Evolutionary conservation across 257 asterid species (phyloP).

Genomic region (Penstemon barbatus): DNA sequence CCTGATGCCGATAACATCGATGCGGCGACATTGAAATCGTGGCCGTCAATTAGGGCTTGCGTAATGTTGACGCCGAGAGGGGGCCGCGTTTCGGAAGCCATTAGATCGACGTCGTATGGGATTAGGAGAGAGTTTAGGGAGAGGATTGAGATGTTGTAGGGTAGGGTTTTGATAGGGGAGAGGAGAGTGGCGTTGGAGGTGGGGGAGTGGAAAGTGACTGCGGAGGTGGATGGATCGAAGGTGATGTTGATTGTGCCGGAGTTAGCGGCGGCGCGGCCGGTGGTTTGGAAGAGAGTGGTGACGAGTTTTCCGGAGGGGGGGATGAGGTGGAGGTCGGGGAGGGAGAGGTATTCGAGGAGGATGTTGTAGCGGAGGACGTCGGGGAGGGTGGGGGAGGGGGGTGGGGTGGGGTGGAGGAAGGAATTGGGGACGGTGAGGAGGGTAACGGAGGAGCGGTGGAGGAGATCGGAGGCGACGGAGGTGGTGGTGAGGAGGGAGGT

Average conservation of each 20-base stretch:
- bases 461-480: constrained; percentile 66
- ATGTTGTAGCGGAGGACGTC: constrained; percentile 86
- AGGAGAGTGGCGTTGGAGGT: constrained; percentile 71
- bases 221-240: constrained; percentile 36
- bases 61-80: constrained; percentile 80
- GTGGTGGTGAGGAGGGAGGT: constrained; percentile 61
- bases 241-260: constrained; percentile 74
- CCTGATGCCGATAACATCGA: constrained; percentile 84
- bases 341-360: constrained; percentile 68
- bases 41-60: constrained; percentile 71
- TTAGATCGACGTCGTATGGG: constrained; percentile 61
- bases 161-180: constrained; percentile 49
- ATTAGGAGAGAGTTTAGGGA: constrained; percentile 50
- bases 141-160: constrained; percentile 57
- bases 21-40: constrained; percentile 81
- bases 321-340: constrained; percentile 55
- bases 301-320: constrained; percentile 62
- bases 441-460: constrained; percentile 56
- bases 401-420: constrained; percentile 46
- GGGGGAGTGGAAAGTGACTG: constrained; percentile 54
- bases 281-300: constrained; percentile 70
- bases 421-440: constrained; percentile 71
- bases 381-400: constrained; percentile 47
- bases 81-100: constrained; percentile 85
- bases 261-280: constrained; percentile 63